Base-by-base conservation (phyloP, 768 basidiomycete species). In the Cyclocybe cylindracea region DNA sequence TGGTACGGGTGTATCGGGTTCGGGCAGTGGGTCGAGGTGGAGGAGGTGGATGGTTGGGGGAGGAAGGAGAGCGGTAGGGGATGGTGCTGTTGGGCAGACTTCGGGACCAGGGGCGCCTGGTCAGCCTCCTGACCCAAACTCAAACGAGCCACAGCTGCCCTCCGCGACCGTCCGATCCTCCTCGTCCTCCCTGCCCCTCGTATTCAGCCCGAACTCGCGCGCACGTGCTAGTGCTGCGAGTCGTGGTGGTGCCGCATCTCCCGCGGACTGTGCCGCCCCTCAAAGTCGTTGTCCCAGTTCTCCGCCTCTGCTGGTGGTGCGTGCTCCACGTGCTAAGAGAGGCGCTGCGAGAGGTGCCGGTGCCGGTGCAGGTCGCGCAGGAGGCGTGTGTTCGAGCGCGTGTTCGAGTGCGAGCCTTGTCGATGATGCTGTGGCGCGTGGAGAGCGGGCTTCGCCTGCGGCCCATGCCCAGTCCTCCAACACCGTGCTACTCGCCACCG, bases 201-300 rank as follows among this genome's bases (percentile, higher is more conserved):
- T 10, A 10, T 34, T n/a, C 8, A n/a, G 8, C 7, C 48, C 31
- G 2, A 32, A 7, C 14, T 38, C 38, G 18, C 53, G 77, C 1
- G 79, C 83, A 36, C 80, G 71, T 13, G 43, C 36, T 39, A 11
- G 29, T 18, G 24, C n/a, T 16, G 7, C 7, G 37, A 38, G 0
- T 36, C 39, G 13, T 24, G 24, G 24, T 24, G 3, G 24, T 46
- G 16, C 34, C 31, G 32, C 18, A 42, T 9, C 47, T 61, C 64
- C 8, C 56, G 55, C 9, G 78, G 78, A 0, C 78, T 76, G 56
- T 82, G 80, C 39, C 73, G 74, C 0, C 84, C 83, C 46, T 82
- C 83, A 54, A 83, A 85, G 44, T 86, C 84, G 41, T 84, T 84
- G 59, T 85, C 85, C 84, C 84, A 86, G 54, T 84, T 84, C 66